Percentiles rank a stretch among this genome's conserved stretches.
These are phyloP conservation scores for Mortierella antarctica DNA, from an alignment of 192 early-diverging fungal species.

Conservation along the genomic window DNA sequence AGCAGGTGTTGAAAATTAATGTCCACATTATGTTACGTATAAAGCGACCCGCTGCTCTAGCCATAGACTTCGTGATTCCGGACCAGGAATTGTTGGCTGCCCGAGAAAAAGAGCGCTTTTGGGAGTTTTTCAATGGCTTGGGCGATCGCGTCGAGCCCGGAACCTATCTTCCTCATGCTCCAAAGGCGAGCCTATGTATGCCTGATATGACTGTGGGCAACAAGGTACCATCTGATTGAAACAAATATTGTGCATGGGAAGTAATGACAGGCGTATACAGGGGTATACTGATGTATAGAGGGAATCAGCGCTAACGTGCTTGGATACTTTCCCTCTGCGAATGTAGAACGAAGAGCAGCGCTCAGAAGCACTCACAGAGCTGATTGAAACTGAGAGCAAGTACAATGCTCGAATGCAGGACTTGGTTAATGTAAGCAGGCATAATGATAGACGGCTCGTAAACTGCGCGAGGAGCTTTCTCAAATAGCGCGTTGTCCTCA, in stretches of 20 bases:
- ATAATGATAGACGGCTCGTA: neutral
- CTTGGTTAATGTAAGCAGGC: slow-evolving; percentile 15
- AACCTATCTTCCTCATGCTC: slow-evolving; percentile 3
- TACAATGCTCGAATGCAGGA: slow-evolving; percentile 28
- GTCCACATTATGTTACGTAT: neutral
- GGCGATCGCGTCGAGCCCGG: slow-evolving; percentile 26
- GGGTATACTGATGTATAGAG: neutral
- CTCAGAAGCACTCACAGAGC: slow-evolving; percentile 6
- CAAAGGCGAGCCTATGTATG: neutral
- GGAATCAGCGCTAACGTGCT: neutral
- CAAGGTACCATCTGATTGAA: slow-evolving; percentile 4
- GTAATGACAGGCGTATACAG: neutral
- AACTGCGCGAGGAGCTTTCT: neutral
- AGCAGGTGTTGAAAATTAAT: too few species aligned
- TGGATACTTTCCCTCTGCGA: too few species aligned
- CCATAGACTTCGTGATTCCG: slow-evolving; percentile 29
- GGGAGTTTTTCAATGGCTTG: slow-evolving; percentile 27
- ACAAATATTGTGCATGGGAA: too few species aligned
- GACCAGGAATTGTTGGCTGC: neutral
- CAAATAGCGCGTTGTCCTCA: neutral
- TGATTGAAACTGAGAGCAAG: slow-evolving; percentile 24
- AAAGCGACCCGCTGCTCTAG: slow-evolving; percentile 27
- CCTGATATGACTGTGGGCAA: slow-evolving; percentile 14
- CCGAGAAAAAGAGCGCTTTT: slow-evolving; percentile 17
- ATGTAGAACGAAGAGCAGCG: slow-evolving; percentile 20